Percentiles rank a stretch among this genome's conserved stretches.
Evolutionary conservation across 2,329 filamentous ascomycete species (phyloP).

Genomic region (Aspergillus transmontanensis): DNA sequence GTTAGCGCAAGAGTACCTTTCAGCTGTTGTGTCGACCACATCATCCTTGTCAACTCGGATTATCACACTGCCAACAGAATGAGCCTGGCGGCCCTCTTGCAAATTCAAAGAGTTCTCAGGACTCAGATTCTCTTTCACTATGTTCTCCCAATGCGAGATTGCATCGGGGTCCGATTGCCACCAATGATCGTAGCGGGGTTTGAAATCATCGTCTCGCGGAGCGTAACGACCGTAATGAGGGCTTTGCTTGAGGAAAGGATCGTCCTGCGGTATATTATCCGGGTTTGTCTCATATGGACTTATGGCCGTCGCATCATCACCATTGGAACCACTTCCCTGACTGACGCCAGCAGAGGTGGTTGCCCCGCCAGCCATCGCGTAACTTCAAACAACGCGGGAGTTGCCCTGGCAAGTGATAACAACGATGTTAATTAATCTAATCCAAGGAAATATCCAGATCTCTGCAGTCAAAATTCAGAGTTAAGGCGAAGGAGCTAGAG

Average conservation of each 20-base stretch:
- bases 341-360: constrained; percentile 20
- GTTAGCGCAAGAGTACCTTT: constrained; percentile 37
- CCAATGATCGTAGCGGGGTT: constrained; percentile 37
- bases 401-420: not conserved
- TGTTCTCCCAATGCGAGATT: constrained; percentile 38
- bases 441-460: not conserved
- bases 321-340: constrained; percentile 25
- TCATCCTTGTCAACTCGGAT: constrained; percentile 38
- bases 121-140: constrained; percentile 34
- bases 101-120: constrained; percentile 35
- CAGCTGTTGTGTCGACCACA: constrained; percentile 28
- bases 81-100: constrained; percentile 35
- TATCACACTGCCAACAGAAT: constrained; percentile 39
- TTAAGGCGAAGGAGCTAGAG: not conserved
- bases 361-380: constrained; percentile 27
- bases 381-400: not conserved
- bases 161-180: constrained; percentile 32
- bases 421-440: not conserved
- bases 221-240: constrained; percentile 39
- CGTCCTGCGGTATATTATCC: constrained; percentile 33
- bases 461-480: no score
- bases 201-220: constrained; percentile 38
- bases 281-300: constrained; percentile 41
- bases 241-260: constrained; percentile 36
- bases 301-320: constrained; percentile 13